These are phyloP conservation scores for Fragaria ananassa DNA, from an alignment of 306 rosid genomes.

Conservation along the genomic window DNA sequence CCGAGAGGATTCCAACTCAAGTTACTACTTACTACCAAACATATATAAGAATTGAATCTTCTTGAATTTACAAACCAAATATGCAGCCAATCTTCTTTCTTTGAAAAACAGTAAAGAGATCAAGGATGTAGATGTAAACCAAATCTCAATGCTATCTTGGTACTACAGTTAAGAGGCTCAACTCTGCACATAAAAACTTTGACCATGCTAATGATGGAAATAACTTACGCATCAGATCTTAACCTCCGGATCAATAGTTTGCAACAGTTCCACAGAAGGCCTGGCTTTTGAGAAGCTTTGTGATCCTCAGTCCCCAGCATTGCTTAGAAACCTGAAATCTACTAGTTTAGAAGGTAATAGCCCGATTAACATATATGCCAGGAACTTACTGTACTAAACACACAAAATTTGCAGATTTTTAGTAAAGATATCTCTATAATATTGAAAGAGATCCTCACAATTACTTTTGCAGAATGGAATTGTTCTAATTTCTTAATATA, in stretches of 20 bases:
- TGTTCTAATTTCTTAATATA: not conserved
- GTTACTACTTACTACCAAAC: too few relatives aligned
- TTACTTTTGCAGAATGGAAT: not conserved
- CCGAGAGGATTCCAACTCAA: too few relatives aligned
- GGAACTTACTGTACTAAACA: not conserved
- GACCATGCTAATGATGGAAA: too few relatives aligned
- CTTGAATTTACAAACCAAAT: too few relatives aligned
- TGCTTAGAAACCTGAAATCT: not conserved
- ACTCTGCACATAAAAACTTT: too few relatives aligned
- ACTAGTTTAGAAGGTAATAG: not conserved
- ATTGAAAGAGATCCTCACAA: not conserved
- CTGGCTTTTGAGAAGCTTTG: not conserved
- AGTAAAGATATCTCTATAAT: not conserved
- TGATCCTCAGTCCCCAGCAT: not conserved
- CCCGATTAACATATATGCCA: not conserved
- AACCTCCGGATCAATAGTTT: not conserved
- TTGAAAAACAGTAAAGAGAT: too few relatives aligned
- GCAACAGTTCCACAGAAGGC: not conserved
- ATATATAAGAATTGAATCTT: too few relatives aligned
- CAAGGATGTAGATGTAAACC: too few relatives aligned
- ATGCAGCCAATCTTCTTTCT: too few relatives aligned
- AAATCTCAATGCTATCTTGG: too few relatives aligned
- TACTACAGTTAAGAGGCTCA: too few relatives aligned
- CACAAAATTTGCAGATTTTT: not conserved
- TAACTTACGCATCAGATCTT: too few relatives aligned